Percentiles rank a stretch among this genome's conserved stretches.
Conservation (phyloP, 768 basidiomycete species). For the Lactarius psammicola region DNA sequence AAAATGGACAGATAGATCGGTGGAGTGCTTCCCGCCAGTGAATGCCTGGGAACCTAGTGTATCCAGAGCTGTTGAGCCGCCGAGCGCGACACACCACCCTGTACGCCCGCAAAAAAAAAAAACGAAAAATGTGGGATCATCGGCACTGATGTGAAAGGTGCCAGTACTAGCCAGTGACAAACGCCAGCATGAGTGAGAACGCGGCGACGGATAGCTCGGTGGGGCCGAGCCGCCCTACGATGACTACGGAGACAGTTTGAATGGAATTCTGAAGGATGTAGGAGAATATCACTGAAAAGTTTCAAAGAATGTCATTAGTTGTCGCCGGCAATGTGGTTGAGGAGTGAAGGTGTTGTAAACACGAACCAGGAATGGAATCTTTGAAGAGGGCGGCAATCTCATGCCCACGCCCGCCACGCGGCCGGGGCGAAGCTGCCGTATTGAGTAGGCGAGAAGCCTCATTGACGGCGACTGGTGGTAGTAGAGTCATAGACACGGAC, state of each 20-base stretch:
- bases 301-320: neutral
- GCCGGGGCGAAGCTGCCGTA: slow-evolving; percentile 20
- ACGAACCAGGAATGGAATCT: slow-evolving; percentile 27
- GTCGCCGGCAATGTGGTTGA: neutral
- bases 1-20: slow-evolving; percentile 68
- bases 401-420: slow-evolving; percentile 21
- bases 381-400: slow-evolving; percentile 25
- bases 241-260: slow-evolving; percentile 61
- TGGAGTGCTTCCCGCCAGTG: slow-evolving; percentile 57
- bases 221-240: slow-evolving; percentile 66
- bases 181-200: slow-evolving; percentile 74
- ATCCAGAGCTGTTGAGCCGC: slow-evolving; percentile 76
- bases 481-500: neutral
- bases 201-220: slow-evolving; percentile 69
- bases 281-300: slow-evolving; percentile 55
- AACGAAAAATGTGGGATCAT: slow-evolving; percentile 47
- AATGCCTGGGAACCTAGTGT: slow-evolving; percentile 78
- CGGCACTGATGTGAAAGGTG: slow-evolving; percentile 30
- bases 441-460: slow-evolving; percentile 19
- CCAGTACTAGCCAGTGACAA: slow-evolving; percentile 68
- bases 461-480: neutral
- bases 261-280: slow-evolving; percentile 74
- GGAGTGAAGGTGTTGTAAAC: neutral
- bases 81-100: slow-evolving; percentile 78
- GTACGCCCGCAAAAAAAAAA: slow-evolving; percentile 29